These are phyloP conservation scores for Rhynchosporium agropyri DNA, from an alignment of 2,329 filamentous ascomycete species.

Conservation along the genomic window DNA sequence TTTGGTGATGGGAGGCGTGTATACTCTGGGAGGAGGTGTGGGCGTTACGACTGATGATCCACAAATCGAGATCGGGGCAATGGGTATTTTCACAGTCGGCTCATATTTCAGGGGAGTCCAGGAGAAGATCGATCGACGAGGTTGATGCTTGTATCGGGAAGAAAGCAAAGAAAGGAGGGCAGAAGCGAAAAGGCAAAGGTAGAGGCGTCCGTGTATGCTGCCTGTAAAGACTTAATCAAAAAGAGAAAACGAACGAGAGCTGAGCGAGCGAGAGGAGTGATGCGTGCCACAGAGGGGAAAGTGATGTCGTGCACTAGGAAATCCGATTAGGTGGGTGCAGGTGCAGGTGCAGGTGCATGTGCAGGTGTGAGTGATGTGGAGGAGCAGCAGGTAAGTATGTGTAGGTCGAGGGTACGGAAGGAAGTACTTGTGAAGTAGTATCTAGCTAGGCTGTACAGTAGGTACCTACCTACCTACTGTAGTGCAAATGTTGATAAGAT, in stretches of 20 bases:
- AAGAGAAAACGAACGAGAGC: slow-evolving; percentile 20
- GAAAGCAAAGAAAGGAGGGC: slow-evolving; percentile 18
- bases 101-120: slow-evolving; percentile 1
- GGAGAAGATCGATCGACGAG: slow-evolving; percentile 6
- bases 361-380: background rate
- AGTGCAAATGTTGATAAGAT: too few relatives aligned
- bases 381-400: slow-evolving; percentile 7
- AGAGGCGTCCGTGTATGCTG: slow-evolving; percentile 37
- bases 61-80: slow-evolving; percentile 4
- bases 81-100: background rate
- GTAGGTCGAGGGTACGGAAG: background rate
- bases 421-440: too few relatives aligned
- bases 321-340: slow-evolving; percentile 17
- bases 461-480: too few relatives aligned
- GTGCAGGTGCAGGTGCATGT: background rate
- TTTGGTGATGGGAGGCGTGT: slow-evolving; percentile 11
- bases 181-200: slow-evolving; percentile 14
- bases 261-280: background rate
- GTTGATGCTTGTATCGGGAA: background rate
- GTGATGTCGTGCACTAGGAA: slow-evolving; percentile 17
- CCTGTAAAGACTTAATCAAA: slow-evolving; percentile 31
- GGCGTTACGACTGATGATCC: slow-evolving; percentile 14
- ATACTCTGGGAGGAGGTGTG: background rate
- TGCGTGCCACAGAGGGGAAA: background rate
- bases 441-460: too few relatives aligned